Base-by-base conservation (phyloP, 768 basidiomycete genomes). In the Suillus hirtellus region DNA sequence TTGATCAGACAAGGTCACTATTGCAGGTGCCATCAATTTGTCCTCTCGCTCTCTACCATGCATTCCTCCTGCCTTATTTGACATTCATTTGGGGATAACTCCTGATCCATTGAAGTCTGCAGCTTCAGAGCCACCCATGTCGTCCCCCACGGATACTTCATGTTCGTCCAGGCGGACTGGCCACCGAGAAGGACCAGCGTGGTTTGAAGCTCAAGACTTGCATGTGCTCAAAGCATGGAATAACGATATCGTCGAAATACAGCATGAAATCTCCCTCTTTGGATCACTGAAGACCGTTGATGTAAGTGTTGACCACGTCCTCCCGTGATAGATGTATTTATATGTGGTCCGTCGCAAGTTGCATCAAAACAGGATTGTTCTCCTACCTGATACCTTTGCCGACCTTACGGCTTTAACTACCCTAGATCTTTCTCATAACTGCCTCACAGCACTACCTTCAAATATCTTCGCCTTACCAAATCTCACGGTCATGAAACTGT, bases 161-260 rank as follows among this genome's bases (percentile, higher is more conserved):
- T 65, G 71, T 10, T 66, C 74, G 15, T 73, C 72, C n/a, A 79
- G 77, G 62, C 78, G 79, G 49, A 73, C 78, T 10, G 79, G 77
- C 38, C 79, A 81, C 60, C 78, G 76, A 38, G 77, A 80, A 55
- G 67, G 69, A 24, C 86, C 89, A 14, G 80, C 89, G 1, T 92
- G 92, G 90, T 95, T 87, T 68, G 92, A 93, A 71, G 89, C 89
- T 1, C 88, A 90, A 70, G 92, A 95, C 74, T 76, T 95, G 24
- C 83, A 84, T 43, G 78, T 89, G 5, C 76, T 95, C 49, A 93
- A 92, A 71, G 87, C 86, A 17, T 89, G 89, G 84, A 89, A 87
- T 69, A 94, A 95, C 68, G 87, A 89, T 21, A 93, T 95, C 47
- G 66, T 82, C 19, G 89, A 91, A 69, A 81, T 95, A 35, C 92